Percentiles rank a stretch among this genome's conserved stretches.
These are phyloP conservation scores for Gryganskiella cystojenkinii DNA, from an alignment of 192 early-diverging fungal species.

Conservation along the genomic window DNA sequence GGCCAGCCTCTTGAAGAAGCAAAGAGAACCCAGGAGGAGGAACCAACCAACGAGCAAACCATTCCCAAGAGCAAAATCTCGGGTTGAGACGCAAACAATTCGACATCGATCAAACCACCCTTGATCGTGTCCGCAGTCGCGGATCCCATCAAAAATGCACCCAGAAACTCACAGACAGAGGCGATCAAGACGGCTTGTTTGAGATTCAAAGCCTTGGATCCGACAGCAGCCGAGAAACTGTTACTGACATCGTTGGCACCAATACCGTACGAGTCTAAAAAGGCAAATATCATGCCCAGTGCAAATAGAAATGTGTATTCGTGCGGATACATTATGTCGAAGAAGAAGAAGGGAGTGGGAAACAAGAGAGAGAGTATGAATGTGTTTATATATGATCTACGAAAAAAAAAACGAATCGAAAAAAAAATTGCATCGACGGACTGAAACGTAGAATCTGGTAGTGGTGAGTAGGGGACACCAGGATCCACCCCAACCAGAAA, in stretches of 20 bases:
- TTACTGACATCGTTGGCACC: conserved; percentile 92
- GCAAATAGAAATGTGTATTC: conserved; percentile 76
- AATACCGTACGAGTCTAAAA: conserved; percentile 79
- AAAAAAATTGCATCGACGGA: too few relatives aligned
- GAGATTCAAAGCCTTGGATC: conserved; percentile 79
- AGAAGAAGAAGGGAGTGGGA: background rate
- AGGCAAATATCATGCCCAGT: conserved; percentile 71
- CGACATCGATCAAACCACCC: conserved; percentile 73
- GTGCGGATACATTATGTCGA: conserved; percentile 21
- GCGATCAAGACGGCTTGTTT: conserved; percentile 82
- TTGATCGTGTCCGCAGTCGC: conserved; percentile 83
- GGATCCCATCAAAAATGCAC: conserved; percentile 80
- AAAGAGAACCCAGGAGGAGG: conserved; percentile 80
- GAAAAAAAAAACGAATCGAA: too few relatives aligned
- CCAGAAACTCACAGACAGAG: conserved; percentile 83
- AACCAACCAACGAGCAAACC: conserved; percentile 84
- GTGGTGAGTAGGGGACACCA: too few relatives aligned
- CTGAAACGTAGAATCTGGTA: too few relatives aligned
- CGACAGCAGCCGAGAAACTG: conserved; percentile 85
- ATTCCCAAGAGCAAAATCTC: conserved; percentile 84
- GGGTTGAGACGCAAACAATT: conserved; percentile 66
- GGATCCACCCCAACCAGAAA: too few relatives aligned
- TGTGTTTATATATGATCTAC: too few relatives aligned
- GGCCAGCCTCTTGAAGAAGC: conserved; percentile 77
- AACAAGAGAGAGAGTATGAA: background rate